phyloP scores from a whole-genome alignment of 345 rosid genomes.

The Eucalyptus regnans region DNA sequence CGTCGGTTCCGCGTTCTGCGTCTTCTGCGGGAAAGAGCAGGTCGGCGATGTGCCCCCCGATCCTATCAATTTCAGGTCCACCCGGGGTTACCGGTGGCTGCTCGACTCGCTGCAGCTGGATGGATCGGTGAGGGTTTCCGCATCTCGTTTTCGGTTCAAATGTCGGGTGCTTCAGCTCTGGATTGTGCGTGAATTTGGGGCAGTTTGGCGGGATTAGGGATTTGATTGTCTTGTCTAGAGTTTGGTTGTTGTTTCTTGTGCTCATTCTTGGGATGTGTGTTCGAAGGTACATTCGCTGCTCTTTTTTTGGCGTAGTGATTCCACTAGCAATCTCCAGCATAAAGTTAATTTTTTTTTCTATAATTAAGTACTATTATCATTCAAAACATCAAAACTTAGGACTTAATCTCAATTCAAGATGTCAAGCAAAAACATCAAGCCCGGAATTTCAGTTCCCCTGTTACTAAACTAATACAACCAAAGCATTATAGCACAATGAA shows the following conservation, averaged over 20 bases:
- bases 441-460: neutral
- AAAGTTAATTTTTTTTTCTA: neutral
- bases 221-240: neutral
- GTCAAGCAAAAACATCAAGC: neutral
- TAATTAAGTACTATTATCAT: neutral
- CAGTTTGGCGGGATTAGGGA: neutral
- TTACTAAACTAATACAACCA: neutral
- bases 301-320: neutral
- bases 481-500: neutral
- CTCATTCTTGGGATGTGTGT: neutral
- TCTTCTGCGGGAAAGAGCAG: conserved; percentile 62
- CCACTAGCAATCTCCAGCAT: neutral
- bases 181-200: neutral
- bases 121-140: conserved; percentile 46
- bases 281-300: neutral
- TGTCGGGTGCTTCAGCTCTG: neutral
- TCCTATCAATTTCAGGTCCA: conserved; percentile 53
- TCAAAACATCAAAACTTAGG: neutral
- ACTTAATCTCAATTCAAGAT: neutral
- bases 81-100: conserved; percentile 52
- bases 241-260: neutral
- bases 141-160: neutral
- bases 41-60: conserved; percentile 32
- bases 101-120: conserved; percentile 58
- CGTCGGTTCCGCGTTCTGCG: conserved; percentile 45